These are phyloP conservation scores for Dryadomyces quercus-mongolicae DNA, from an alignment of 2,329 filamentous ascomycete species.

Conservation along the genomic window DNA sequence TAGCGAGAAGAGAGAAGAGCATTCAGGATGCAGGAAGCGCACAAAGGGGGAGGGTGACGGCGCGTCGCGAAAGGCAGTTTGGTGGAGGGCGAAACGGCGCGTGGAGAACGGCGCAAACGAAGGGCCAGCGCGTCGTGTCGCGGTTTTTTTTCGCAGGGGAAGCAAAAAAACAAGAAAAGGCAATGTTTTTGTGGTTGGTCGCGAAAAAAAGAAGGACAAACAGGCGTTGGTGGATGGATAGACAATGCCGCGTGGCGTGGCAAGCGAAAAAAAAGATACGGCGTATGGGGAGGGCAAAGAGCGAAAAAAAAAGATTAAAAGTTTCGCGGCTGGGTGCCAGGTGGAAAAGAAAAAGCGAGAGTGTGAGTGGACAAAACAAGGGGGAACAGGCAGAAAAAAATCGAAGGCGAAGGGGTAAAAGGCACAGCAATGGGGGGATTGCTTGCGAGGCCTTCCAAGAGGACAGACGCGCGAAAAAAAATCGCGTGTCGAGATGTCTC, in stretches of 20 bases:
- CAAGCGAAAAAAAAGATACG: not conserved
- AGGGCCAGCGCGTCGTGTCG: constrained; percentile 6
- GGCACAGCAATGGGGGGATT: constrained; percentile 18
- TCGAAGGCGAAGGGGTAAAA: not conserved
- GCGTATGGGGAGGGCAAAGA: not conserved
- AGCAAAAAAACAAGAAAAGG: not conserved
- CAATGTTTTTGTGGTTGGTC: not conserved
- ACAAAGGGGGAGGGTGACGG: not conserved
- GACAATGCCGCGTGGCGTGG: not conserved
- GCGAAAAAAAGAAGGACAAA: not conserved
- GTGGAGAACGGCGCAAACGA: not conserved
- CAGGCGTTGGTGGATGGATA: not conserved
- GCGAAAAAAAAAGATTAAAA: not conserved
- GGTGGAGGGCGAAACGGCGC: not conserved
- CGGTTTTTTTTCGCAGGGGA: not conserved
- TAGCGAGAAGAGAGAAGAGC: not conserved
- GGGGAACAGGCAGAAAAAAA: not conserved
- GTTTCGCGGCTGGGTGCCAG: not conserved
- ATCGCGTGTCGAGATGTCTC: constrained; percentile 41
- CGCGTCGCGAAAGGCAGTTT: not conserved
- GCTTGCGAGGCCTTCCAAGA: constrained; percentile 19
- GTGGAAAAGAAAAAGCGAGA: constrained; percentile 1
- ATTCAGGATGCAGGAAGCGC: not conserved
- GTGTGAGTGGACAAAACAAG: constrained; percentile 1
- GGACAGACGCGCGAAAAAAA: constrained; percentile 33